Percentiles rank a stretch among this genome's conserved stretches.
phyloP scores from a whole-genome alignment of 768 basidiomycete genomes.

The Hypholoma sublateritium region DNA sequence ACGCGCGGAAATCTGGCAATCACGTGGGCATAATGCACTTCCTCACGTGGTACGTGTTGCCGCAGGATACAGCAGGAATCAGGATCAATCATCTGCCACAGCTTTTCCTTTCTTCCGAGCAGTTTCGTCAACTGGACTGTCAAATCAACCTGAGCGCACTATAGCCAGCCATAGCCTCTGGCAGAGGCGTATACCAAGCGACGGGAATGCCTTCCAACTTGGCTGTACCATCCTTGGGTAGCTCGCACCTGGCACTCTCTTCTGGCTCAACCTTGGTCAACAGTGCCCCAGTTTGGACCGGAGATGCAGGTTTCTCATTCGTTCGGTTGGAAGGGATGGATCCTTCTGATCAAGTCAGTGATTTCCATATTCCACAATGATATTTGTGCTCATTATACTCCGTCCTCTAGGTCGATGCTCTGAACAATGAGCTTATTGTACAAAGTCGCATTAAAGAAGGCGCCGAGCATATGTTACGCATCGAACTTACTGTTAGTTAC shows the following conservation, averaged over 20 bases:
- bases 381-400: background rate
- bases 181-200: too few species aligned
- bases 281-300: slow-evolving; percentile 12
- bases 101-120: background rate
- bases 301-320: slow-evolving; percentile 29
- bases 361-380: background rate
- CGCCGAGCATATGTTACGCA: slow-evolving; percentile 84
- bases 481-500: slow-evolving; percentile 51
- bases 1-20: slow-evolving; percentile 15
- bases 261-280: slow-evolving; percentile 28
- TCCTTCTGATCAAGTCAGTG: slow-evolving; percentile 42
- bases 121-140: background rate
- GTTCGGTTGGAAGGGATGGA: slow-evolving; percentile 48
- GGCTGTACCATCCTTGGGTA: slow-evolving; percentile 14
- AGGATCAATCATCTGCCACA: too few species aligned
- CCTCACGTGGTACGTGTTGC: slow-evolving; percentile 43
- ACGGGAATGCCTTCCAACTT: slow-evolving; percentile 18
- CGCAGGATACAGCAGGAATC: too few species aligned
- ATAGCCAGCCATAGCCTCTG: background rate
- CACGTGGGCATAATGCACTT: background rate
- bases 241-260: slow-evolving; percentile 20
- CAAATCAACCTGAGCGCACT: background rate
- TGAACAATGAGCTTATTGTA: slow-evolving; percentile 68
- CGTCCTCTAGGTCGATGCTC: slow-evolving; percentile 54
- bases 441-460: slow-evolving; percentile 88